phyloP scores from a whole-genome alignment of 1,284 basidiomycete genomes.

The Melampsora americana region DNA sequence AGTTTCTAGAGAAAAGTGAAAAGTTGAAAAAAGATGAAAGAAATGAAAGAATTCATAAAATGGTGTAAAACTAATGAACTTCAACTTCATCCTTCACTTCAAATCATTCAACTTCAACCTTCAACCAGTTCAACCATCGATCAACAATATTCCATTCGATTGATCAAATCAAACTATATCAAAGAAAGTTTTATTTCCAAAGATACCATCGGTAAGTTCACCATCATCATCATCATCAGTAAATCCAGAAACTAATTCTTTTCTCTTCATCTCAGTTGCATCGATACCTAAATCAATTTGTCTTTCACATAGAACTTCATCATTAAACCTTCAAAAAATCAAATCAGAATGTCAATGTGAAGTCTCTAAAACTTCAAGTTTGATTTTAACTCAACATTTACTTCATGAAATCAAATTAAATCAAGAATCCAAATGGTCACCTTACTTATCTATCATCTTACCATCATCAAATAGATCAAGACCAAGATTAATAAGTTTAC shows the following conservation, averaged over 20 bases:
- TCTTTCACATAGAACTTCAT: slow-evolving; percentile 36
- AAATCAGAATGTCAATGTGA: neutral
- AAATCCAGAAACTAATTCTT: neutral
- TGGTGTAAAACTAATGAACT: neutral
- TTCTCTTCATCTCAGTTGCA: slow-evolving; percentile 7
- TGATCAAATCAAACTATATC: too few relatives aligned
- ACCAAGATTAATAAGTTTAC: neutral
- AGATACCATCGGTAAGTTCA: neutral
- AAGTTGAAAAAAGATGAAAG: neutral
- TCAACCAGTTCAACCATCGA: neutral
- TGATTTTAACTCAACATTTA: slow-evolving; percentile 26
- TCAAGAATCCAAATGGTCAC: slow-evolving; percentile 7
- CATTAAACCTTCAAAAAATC: neutral
- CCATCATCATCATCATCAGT: neutral
- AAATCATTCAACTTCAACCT: neutral
- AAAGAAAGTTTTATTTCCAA: neutral
- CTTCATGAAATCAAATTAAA: slow-evolving; percentile 16
- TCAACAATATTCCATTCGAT: too few relatives aligned
- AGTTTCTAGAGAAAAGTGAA: too few relatives aligned
- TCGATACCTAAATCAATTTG: slow-evolving; percentile 37
- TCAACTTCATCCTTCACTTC: slow-evolving; percentile 5
- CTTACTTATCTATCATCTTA: slow-evolving; percentile 23
- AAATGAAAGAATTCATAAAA: slow-evolving; percentile 22
- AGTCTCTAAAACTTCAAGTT: neutral
- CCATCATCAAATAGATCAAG: neutral